These are phyloP conservation scores for Phytophthora brassicae DNA, from an alignment of 352 stramenopile species.

Conservation along the genomic window DNA sequence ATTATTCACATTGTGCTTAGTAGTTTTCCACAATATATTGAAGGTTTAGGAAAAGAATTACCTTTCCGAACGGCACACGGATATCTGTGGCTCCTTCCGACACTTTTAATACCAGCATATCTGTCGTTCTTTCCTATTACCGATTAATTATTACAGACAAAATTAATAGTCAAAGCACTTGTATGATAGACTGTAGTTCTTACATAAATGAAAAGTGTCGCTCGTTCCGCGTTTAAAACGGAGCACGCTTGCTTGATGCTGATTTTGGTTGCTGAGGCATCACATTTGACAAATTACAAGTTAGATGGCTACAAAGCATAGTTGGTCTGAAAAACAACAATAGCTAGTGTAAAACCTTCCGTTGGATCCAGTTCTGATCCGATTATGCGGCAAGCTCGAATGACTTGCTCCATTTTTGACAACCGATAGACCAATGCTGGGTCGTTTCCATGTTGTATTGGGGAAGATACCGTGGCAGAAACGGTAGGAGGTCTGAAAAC, in stretches of 20 bases:
- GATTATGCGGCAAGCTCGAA: slow-evolving; percentile 78
- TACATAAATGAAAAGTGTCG: slow-evolving; percentile 90
- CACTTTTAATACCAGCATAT: slow-evolving; percentile 86
- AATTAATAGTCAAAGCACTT: background rate
- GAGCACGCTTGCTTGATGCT: slow-evolving; percentile 89
- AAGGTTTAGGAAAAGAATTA: slow-evolving; percentile 15
- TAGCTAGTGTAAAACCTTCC: slow-evolving; percentile 57
- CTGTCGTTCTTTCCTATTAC: slow-evolving; percentile 59
- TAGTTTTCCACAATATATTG: background rate
- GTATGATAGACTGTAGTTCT: slow-evolving; percentile 4
- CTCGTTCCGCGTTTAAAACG: slow-evolving; percentile 87
- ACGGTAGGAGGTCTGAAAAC: slow-evolving; percentile 7
- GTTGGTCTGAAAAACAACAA: background rate
- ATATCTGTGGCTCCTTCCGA: slow-evolving; percentile 87
- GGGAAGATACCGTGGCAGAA: background rate
- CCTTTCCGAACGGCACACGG: slow-evolving; percentile 76
- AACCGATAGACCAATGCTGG: slow-evolving; percentile 57
- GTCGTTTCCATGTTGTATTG: slow-evolving; percentile 32
- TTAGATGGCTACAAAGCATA: background rate
- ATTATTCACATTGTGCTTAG: background rate
- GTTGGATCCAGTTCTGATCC: slow-evolving; percentile 73
- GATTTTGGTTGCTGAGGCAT: slow-evolving; percentile 60
- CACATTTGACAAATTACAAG: background rate
- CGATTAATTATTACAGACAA: background rate
- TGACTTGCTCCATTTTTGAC: slow-evolving; percentile 72